Percentiles rank a stretch among this genome's conserved stretches.
Evolutionary conservation across 2,329 filamentous ascomycete genomes (phyloP).

Genomic region (Parasarocladium wereldwijsianum): DNA sequence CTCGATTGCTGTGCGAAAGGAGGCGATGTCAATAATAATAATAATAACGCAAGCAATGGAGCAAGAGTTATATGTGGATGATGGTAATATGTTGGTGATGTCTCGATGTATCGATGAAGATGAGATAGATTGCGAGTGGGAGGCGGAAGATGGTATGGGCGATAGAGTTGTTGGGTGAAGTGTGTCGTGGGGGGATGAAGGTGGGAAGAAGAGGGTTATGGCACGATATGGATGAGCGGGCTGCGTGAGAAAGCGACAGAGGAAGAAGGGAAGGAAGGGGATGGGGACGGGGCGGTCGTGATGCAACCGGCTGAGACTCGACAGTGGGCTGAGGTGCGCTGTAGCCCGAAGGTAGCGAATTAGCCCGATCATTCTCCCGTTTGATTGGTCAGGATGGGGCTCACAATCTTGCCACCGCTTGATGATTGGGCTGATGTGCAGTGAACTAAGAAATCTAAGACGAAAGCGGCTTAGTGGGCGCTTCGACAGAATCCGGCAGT

Average conservation of each 20-base stretch:
- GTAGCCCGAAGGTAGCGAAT: too few relatives aligned
- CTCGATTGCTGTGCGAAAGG: constrained; percentile 1
- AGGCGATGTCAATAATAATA: too few relatives aligned
- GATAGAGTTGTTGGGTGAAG: too few relatives aligned
- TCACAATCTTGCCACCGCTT: constrained; percentile 16
- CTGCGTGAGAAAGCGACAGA: constrained; percentile 5
- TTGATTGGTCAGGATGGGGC: constrained; percentile 10
- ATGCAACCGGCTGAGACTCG: too few relatives aligned
- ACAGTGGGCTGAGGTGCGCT: too few relatives aligned
- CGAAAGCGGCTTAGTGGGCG: too few relatives aligned
- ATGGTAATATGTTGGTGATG: constrained; percentile 1
- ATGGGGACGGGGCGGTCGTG: too few relatives aligned
- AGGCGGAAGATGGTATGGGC: too few relatives aligned
- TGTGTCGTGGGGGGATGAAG: background rate
- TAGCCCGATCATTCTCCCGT: constrained; percentile 8
- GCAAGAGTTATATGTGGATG: constrained; percentile 2
- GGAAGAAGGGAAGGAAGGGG: constrained; percentile 1
- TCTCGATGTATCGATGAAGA: constrained; percentile 3
- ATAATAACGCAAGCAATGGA: too few relatives aligned
- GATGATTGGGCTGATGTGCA: constrained; percentile 16
- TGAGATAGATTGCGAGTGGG: background rate
- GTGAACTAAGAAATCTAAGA: too few relatives aligned
- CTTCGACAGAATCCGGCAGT: too few relatives aligned
- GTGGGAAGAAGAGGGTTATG: background rate
- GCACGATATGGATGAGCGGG: constrained; percentile 2